phyloP scores from a whole-genome alignment of 306 rosid genomes.

The Lathyrus oleraceus region DNA sequence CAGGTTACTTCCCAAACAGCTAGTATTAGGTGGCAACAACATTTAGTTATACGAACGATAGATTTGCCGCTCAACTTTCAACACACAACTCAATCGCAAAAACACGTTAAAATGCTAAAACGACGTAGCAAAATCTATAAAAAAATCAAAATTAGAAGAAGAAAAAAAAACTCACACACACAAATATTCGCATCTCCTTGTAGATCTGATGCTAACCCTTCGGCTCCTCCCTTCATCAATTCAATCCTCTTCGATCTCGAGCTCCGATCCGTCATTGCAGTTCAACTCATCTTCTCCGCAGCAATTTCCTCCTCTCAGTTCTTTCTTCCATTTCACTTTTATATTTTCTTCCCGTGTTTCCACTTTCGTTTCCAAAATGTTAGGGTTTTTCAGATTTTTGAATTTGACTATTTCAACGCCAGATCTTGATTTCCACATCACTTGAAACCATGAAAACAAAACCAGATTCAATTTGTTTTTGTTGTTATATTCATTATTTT shows the following conservation, averaged over 20 bases:
- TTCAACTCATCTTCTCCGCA: slow-evolving; percentile 44
- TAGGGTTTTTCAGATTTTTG: slow-evolving; percentile 34
- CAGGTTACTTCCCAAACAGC: too few relatives aligned
- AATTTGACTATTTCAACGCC: neutral
- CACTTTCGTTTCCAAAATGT: neutral
- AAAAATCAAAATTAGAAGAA: neutral
- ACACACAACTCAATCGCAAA: neutral
- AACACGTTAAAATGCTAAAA: neutral
- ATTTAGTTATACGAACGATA: neutral
- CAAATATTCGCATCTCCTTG: slow-evolving; percentile 37
- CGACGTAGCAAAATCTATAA: neutral
- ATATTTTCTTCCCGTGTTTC: neutral
- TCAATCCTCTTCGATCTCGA: slow-evolving; percentile 37
- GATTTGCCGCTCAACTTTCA: slow-evolving; percentile 21
- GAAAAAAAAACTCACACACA: neutral
- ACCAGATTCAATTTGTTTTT: neutral
- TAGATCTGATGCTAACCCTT: slow-evolving; percentile 60
- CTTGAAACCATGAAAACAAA: neutral
- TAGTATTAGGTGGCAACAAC: neutral
- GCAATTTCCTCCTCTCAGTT: too few relatives aligned
- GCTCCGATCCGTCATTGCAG: slow-evolving; percentile 51
- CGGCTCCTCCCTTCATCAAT: slow-evolving; percentile 41
- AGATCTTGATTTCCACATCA: neutral
- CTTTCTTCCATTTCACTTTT: neutral
- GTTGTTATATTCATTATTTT: neutral